phyloP scores from a whole-genome alignment of 1,139 yeast species.

The Chernovozyma aurita region DNA sequence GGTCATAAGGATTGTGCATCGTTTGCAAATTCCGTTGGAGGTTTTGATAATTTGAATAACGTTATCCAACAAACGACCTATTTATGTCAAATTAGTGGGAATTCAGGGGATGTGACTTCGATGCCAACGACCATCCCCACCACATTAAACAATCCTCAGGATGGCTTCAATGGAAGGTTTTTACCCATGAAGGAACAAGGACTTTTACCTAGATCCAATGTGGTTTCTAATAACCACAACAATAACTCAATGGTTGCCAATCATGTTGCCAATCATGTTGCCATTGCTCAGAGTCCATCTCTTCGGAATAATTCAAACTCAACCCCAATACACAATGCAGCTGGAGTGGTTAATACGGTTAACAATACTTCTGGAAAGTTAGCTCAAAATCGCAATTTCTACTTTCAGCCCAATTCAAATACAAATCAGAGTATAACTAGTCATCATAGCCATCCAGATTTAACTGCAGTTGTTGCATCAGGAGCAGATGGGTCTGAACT shows the following conservation, averaged over 20 bases:
- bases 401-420: background rate
- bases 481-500: background rate
- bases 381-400: background rate
- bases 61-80: constrained; percentile 30
- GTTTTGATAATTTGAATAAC: constrained; percentile 30
- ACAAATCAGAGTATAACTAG: background rate
- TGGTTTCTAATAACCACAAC: background rate
- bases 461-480: background rate
- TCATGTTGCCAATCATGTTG: background rate
- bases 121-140: constrained; percentile 34
- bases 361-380: background rate
- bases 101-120: constrained; percentile 17
- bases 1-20: constrained; percentile 39
- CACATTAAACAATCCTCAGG: constrained; percentile 17
- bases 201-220: background rate
- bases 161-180: background rate
- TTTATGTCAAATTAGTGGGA: constrained; percentile 20
- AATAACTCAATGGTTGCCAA: background rate
- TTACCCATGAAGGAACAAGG: constrained; percentile 1
- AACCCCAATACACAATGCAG: background rate
- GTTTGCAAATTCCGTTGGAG: constrained; percentile 33
- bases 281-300: background rate
- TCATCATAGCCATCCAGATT: background rate
- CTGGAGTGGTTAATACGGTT: background rate
- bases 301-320: background rate